Evolutionary conservation across 1,139 yeast genomes (phyloP), one percentile per base, ranked within the genome.

Genomic region (Blastobotrys illinoisensis): DNA sequence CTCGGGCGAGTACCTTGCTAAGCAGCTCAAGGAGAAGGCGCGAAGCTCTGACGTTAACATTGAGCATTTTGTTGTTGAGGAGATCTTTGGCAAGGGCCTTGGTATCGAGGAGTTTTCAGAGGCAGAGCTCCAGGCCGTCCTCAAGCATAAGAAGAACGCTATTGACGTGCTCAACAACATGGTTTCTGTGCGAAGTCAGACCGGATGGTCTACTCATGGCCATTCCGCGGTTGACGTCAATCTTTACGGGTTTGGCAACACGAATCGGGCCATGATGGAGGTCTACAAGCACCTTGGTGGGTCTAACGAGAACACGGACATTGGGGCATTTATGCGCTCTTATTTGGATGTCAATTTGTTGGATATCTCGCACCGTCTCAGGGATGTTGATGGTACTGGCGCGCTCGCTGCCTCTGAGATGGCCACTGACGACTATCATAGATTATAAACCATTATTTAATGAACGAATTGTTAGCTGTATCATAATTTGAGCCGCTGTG

Each of bases 171-270:
- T 85, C 54, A 79, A 85, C 63, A 74, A 81, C 55, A 78, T 88
- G 79, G 79, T 87, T 6, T 82, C 90, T 1, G 63, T 71, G 11
- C 79, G 95, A 58, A 87, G 96, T 0, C 84, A 83, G 66, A 80
- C 88, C 36, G 95, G 95, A 5, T 89, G 95, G 95, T 77, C 93
- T 7, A 88, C 96, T 0, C 90, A 85, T 62, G 96, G 95, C 23
- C 97, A 89, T 67, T 82, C 93, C 19, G 95, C 95, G 0, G 96
- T 88, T 13, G 96, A 89, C 69, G 96, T 89, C 36, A 88, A 88
- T 64, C 83, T 88, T 51, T 89, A 88, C 67, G 93, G 83, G 0
- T 79, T 82, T 64, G 57, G 57, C 13, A 45, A 82, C 67, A 87
- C 81, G 63, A 95, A 87, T 69, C 44, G 9, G 16, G 55, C 60